These are phyloP conservation scores for Agaricus subrufescens DNA, from an alignment of 768 basidiomycete genomes.

Conservation along the genomic window DNA sequence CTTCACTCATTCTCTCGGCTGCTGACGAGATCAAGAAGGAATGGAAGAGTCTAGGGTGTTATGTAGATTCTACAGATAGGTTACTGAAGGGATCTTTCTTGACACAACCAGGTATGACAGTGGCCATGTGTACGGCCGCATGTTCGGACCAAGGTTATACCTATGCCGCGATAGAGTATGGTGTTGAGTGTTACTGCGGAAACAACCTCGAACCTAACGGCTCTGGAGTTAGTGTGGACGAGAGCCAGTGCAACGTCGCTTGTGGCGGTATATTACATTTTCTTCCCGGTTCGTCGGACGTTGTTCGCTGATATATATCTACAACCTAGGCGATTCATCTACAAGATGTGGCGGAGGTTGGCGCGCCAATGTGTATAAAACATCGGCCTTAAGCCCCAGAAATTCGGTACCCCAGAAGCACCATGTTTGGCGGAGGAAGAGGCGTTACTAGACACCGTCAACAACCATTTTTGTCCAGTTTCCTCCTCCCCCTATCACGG, in stretches of 20 bases:
- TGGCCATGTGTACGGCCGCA: slow-evolving; percentile 21
- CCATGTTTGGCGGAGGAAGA: slow-evolving; percentile 1
- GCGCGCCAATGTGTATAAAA: slow-evolving; percentile 23
- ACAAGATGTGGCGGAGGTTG: slow-evolving; percentile 31
- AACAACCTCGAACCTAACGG: slow-evolving; percentile 15
- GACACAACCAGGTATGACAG: slow-evolving; percentile 23
- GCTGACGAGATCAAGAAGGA: slow-evolving; percentile 12
- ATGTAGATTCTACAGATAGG: slow-evolving; percentile 21
- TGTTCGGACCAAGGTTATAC: slow-evolving; percentile 23
- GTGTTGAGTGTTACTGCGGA: slow-evolving; percentile 32
- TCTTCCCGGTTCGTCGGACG: background rate
- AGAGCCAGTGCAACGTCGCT: slow-evolving; percentile 22
- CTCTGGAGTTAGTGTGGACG: slow-evolving; percentile 13
- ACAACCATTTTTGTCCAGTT: slow-evolving; percentile 9
- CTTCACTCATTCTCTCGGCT: background rate
- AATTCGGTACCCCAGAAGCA: slow-evolving; percentile 2
- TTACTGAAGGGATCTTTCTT: slow-evolving; percentile 22
- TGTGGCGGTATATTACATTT: slow-evolving; percentile 26
- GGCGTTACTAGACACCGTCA: background rate
- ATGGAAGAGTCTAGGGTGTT: slow-evolving; percentile 29
- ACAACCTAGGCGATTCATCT: slow-evolving; percentile 20
- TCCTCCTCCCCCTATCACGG: background rate
- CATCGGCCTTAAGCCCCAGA: background rate
- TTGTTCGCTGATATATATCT: background rate
- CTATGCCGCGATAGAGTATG: slow-evolving; percentile 31